Conservation (phyloP, 345 rosid species). For the Gossypium longicalyx region DNA sequence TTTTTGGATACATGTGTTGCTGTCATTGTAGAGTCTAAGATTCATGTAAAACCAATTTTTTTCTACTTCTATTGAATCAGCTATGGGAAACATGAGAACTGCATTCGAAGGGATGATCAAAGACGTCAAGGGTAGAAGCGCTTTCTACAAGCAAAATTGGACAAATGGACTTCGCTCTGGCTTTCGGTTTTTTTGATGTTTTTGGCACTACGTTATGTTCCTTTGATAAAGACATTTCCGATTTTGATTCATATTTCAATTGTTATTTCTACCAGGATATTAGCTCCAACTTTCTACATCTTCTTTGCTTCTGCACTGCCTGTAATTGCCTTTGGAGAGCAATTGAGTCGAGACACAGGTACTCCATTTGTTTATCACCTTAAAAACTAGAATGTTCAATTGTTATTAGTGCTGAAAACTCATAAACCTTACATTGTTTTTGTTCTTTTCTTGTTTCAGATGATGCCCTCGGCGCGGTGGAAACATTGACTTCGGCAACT, state of each 20-base stretch:
- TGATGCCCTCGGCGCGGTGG: conserved; percentile 68
- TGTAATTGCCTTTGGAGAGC: conserved; percentile 86
- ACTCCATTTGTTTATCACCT: conserved; percentile 3
- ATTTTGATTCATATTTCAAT: conserved; percentile 9
- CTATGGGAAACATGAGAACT: conserved; percentile 43
- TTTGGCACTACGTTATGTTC: conserved; percentile 4
- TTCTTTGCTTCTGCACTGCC: conserved; percentile 91
- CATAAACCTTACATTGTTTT: neutral
- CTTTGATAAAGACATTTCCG: neutral
- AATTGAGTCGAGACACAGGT: conserved; percentile 80
- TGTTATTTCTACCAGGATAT: conserved; percentile 34
- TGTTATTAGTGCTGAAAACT: neutral
- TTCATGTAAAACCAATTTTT: neutral
- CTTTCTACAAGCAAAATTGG: conserved; percentile 72
- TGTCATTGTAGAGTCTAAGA: neutral
- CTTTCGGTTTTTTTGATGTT: conserved; percentile 34
- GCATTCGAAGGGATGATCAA: conserved; percentile 62
- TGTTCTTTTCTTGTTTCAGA: conserved; percentile 29
- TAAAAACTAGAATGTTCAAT: neutral
- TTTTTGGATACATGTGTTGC: neutral
- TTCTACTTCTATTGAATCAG: conserved; percentile 15
- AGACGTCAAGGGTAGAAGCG: conserved; percentile 56
- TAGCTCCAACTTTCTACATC: conserved; percentile 66
- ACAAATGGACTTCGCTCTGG: conserved; percentile 38
- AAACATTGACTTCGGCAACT: conserved; percentile 74